Conservation (phyloP, 148 eudicot genomes). For the Cornus florida region DNA sequence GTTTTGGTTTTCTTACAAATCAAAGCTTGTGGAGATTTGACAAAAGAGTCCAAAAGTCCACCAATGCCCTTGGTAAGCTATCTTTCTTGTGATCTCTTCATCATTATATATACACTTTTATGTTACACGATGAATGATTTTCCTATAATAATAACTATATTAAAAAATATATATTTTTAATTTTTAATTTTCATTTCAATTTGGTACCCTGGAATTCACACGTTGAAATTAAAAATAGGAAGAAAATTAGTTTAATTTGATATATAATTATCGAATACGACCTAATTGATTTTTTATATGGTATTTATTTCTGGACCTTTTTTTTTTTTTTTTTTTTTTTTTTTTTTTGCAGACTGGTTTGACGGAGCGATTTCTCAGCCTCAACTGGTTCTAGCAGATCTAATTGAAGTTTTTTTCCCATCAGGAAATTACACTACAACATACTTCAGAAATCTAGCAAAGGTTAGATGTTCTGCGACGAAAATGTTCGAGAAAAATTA, state of each 20-base stretch:
- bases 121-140: background rate
- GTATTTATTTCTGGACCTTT: background rate
- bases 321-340: background rate
- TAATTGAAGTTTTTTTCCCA: slow-evolving; percentile 81
- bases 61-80: slow-evolving; percentile 58
- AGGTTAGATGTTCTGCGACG: slow-evolving; percentile 35
- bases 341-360: slow-evolving; percentile 68
- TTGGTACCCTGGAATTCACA: too few relatives aligned
- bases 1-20: slow-evolving; percentile 64
- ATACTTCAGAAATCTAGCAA: slow-evolving; percentile 74
- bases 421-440: slow-evolving; percentile 82
- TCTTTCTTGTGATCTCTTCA: slow-evolving; percentile 3
- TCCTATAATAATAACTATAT: too few relatives aligned
- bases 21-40: slow-evolving; percentile 93
- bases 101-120: too few relatives aligned
- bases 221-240: too few relatives aligned
- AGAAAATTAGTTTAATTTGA: too few relatives aligned
- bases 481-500: background rate
- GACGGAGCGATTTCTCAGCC: slow-evolving; percentile 97
- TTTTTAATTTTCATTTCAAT: too few relatives aligned
- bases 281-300: background rate
- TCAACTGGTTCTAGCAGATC: slow-evolving; percentile 79
- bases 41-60: slow-evolving; percentile 53
- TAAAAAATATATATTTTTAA: too few relatives aligned
- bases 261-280: background rate